Evolutionary conservation across 768 basidiomycete genomes (phyloP).

Genomic region (Leccinum boreale): DNA sequence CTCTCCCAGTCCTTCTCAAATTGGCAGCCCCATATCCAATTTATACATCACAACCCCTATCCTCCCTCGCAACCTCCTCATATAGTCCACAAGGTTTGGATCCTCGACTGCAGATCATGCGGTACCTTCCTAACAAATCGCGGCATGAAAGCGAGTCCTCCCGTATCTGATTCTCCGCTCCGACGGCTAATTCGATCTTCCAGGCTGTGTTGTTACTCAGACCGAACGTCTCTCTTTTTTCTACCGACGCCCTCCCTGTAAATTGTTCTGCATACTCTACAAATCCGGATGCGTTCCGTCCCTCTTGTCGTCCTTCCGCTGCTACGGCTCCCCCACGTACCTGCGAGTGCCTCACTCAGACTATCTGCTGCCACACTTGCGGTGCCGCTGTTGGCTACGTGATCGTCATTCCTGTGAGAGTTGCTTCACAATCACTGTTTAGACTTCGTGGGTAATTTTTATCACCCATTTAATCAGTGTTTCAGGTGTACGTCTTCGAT

Average conservation of each 20-base stretch:
- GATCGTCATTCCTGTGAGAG: conserved; percentile 63
- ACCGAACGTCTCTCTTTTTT: conserved; percentile 78
- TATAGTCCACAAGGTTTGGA: conserved; percentile 73
- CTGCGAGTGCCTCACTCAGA: conserved; percentile 84
- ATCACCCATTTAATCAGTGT: conserved; percentile 41
- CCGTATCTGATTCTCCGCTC: background rate
- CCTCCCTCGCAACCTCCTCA: conserved; percentile 36
- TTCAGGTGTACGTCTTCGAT: conserved; percentile 70
- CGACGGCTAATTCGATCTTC: conserved; percentile 5
- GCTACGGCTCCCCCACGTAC: conserved; percentile 45
- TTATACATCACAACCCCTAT: conserved; percentile 42
- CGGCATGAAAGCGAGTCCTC: conserved; percentile 69
- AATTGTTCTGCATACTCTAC: conserved; percentile 70
- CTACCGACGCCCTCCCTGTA: conserved; percentile 73
- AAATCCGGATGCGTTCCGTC: conserved; percentile 41
- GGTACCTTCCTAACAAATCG: conserved; percentile 75
- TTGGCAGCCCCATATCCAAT: conserved; percentile 35
- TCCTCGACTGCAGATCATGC: conserved; percentile 74
- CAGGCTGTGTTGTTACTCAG: conserved; percentile 82
- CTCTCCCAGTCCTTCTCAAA: conserved; percentile 15
- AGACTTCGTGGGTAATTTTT: conserved; percentile 2
- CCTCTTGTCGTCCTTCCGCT: conserved; percentile 36
- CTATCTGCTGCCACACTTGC: conserved; percentile 77
- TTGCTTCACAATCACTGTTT: background rate
- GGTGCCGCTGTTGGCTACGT: conserved; percentile 74